These are phyloP conservation scores for Daldinia concentrica DNA, from an alignment of 495 filamentous ascomycete genomes.

Conservation along the genomic window DNA sequence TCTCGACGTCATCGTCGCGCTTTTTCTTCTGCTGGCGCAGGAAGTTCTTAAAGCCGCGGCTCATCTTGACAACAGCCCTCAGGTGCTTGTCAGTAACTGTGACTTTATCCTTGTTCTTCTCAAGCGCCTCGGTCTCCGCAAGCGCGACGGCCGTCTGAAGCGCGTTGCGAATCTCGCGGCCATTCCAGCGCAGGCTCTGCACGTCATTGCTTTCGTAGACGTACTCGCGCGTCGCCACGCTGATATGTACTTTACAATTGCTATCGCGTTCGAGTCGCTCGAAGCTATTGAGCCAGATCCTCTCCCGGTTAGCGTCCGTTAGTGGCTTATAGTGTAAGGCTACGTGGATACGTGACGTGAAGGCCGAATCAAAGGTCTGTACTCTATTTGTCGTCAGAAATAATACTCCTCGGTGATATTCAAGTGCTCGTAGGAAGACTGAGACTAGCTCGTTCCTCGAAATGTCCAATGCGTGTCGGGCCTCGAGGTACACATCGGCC, in stretches of 20 bases:
- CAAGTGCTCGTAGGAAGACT: slow-evolving; percentile 48
- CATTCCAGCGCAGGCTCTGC: slow-evolving; percentile 48
- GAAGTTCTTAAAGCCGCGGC: neutral
- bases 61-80: neutral
- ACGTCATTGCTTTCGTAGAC: slow-evolving; percentile 45
- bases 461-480: slow-evolving; percentile 74
- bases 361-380: slow-evolving; percentile 54
- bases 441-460: slow-evolving; percentile 80
- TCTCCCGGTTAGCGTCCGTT: slow-evolving; percentile 46
- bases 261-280: slow-evolving; percentile 52
- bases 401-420: slow-evolving; percentile 28
- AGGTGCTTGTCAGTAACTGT: neutral
- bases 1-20: neutral
- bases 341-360: slow-evolving; percentile 56
- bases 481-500: slow-evolving; percentile 65
- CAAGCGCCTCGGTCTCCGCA: neutral
- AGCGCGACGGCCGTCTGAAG: slow-evolving; percentile 49
- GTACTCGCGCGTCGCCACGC: slow-evolving; percentile 45
- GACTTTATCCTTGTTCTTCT: neutral
- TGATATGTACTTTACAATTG: slow-evolving; percentile 46
- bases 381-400: slow-evolving; percentile 58
- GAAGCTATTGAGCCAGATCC: slow-evolving; percentile 54
- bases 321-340: slow-evolving; percentile 53
- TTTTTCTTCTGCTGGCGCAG: neutral
- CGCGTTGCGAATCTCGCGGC: slow-evolving; percentile 55